A percentile compares a stretch with the other conserved stretches of the same genome.
Evolutionary conservation across 2,329 filamentous ascomycete species (phyloP).

Genomic region (Davidsoniella eucalypti): DNA sequence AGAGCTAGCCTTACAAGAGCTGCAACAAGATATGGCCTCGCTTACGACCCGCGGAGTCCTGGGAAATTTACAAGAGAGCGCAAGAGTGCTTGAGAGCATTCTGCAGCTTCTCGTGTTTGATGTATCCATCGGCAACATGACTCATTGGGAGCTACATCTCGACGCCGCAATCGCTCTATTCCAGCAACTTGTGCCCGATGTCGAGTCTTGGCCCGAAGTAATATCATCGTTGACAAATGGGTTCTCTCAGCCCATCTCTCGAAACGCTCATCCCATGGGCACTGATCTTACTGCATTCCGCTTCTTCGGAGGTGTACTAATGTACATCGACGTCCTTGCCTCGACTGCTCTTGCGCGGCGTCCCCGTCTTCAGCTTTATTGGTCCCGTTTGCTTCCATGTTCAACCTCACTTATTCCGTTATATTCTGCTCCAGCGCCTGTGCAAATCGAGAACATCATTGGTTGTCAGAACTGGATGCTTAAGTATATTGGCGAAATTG

Average conservation of each 20-base stretch:
- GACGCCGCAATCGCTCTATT: constrained; percentile 34
- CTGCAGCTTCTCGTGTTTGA: constrained; percentile 39
- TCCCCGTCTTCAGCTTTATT: constrained; percentile 28
- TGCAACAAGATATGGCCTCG: constrained; percentile 26
- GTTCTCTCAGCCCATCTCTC: constrained; percentile 22
- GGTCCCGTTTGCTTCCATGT: constrained; percentile 23
- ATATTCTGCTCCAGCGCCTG: constrained; percentile 15
- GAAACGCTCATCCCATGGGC: constrained; percentile 24
- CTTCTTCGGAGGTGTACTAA: constrained; percentile 30
- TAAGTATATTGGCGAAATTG: constrained; percentile 35
- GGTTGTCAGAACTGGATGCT: constrained; percentile 43
- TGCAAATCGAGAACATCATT: constrained; percentile 33
- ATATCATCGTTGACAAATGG: constrained; percentile 19
- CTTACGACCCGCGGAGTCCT: constrained; percentile 20
- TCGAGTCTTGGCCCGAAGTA: constrained; percentile 23
- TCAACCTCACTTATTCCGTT: constrained; percentile 9
- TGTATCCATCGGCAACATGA: constrained; percentile 26
- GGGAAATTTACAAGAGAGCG: constrained; percentile 20
- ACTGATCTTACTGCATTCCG: constrained; percentile 30
- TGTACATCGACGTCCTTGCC: constrained; percentile 34
- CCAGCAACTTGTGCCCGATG: constrained; percentile 25
- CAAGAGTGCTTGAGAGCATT: constrained; percentile 32
- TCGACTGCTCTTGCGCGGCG: constrained; percentile 28
- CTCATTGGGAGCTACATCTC: constrained; percentile 34
- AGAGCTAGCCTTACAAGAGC: constrained; percentile 27